These are phyloP conservation scores for Claviceps monticola DNA, from an alignment of 2,329 filamentous ascomycete species.

Conservation along the genomic window DNA sequence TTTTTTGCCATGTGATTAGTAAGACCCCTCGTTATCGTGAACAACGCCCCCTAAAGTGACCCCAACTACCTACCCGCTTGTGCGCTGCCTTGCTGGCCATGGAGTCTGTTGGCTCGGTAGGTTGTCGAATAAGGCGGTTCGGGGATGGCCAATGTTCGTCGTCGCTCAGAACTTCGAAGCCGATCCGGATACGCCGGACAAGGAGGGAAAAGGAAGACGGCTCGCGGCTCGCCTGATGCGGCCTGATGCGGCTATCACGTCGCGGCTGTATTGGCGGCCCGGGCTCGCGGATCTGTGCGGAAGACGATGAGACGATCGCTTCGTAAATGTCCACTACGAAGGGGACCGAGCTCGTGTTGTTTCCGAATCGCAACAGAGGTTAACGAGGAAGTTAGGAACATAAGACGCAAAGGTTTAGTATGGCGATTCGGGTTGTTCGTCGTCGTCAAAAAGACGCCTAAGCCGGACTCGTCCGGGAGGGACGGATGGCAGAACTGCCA, in stretches of 20 bases:
- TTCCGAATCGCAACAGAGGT: neutral
- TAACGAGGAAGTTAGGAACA: neutral
- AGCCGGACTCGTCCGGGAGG: neutral
- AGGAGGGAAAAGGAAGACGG: neutral
- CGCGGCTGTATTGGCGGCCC: neutral
- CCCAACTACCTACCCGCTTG: constrained; percentile 44
- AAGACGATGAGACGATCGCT: too few relatives aligned
- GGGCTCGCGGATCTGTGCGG: too few relatives aligned
- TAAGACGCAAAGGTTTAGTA: neutral
- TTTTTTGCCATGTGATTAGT: constrained; percentile 10
- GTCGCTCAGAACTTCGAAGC: neutral
- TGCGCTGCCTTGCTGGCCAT: constrained; percentile 64
- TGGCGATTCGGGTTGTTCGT: neutral
- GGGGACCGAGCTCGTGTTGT: neutral
- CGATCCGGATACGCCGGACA: constrained; percentile 3
- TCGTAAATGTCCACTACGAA: neutral
- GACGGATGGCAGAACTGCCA: neutral
- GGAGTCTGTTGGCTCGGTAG: constrained; percentile 5
- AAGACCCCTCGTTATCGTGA: neutral
- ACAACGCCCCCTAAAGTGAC: too few relatives aligned
- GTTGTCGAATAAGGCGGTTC: too few relatives aligned
- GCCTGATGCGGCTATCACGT: neutral
- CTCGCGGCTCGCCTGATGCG: neutral
- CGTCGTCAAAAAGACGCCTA: neutral
- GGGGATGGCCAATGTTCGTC: neutral